phyloP scores from a whole-genome alignment of 768 basidiomycete species.

The Auricularia auricula-judae region DNA sequence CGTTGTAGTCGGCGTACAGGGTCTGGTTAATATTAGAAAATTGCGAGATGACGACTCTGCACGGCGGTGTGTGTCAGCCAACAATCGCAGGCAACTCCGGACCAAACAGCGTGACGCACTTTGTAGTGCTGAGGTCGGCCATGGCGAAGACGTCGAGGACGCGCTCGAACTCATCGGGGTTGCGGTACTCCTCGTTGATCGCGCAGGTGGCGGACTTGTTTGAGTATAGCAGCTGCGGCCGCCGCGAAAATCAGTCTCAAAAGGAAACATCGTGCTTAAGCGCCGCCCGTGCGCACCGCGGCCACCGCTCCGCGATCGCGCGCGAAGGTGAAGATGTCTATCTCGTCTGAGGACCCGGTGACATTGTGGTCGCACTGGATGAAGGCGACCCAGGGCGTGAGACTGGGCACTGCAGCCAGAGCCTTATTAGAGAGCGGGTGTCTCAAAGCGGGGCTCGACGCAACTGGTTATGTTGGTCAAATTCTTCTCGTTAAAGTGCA shows the following conservation, averaged over 20 bases:
- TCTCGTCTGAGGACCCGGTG: constrained; percentile 40
- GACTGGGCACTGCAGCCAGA: constrained; percentile 28
- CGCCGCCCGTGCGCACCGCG: constrained; percentile 38
- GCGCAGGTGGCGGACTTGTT: constrained; percentile 57
- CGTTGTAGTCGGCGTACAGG: constrained; percentile 47
- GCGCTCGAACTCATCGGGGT: constrained; percentile 52
- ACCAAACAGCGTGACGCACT: constrained; percentile 18
- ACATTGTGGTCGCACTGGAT: constrained; percentile 74
- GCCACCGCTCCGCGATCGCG: constrained; percentile 68
- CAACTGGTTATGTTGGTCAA: constrained; percentile 20
- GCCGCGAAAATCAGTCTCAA: background rate
- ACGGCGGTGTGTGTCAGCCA: background rate
- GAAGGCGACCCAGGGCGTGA: constrained; percentile 85
- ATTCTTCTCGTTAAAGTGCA: constrained; percentile 68
- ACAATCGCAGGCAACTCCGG: background rate
- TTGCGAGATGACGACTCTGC: constrained; percentile 45
- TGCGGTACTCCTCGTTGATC: constrained; percentile 62
- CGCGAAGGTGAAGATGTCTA: constrained; percentile 78
- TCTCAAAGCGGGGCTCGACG: background rate
- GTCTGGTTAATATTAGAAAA: constrained; percentile 39
- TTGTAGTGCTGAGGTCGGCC: constrained; percentile 45
- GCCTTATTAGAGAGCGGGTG: background rate
- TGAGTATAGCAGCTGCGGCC: constrained; percentile 64
- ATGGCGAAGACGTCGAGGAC: constrained; percentile 72
- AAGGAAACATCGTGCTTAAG: too few species aligned